These are phyloP conservation scores for Aspergillus campestris DNA, from an alignment of 495 filamentous ascomycete genomes.

Conservation along the genomic window DNA sequence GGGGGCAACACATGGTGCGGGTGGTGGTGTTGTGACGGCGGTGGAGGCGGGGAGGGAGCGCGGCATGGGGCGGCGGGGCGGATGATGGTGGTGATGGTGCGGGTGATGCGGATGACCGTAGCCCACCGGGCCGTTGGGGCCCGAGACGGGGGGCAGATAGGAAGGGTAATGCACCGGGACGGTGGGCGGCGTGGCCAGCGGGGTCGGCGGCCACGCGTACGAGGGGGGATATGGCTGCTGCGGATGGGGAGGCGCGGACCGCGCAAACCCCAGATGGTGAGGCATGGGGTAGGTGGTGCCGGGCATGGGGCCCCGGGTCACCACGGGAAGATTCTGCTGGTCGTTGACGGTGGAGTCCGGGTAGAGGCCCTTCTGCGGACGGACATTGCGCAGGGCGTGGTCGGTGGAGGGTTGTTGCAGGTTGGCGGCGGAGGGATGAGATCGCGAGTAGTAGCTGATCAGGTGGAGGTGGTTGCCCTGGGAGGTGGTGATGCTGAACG, in stretches of 20 bases:
- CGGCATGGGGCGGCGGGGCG: slow-evolving; percentile 10
- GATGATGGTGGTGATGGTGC: slow-evolving; percentile 19
- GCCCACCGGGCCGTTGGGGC: slow-evolving; percentile 19
- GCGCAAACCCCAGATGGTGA: slow-evolving; percentile 43
- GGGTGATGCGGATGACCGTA: slow-evolving; percentile 24
- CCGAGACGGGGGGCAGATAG: slow-evolving; percentile 29
- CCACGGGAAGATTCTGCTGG: slow-evolving; percentile 56
- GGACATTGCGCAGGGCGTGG: slow-evolving; percentile 69
- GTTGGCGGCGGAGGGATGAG: slow-evolving; percentile 54
- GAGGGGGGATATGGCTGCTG: slow-evolving; percentile 38
- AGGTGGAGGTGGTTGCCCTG: slow-evolving; percentile 86
- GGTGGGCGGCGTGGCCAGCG: slow-evolving; percentile 37
- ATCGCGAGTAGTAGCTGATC: slow-evolving; percentile 91
- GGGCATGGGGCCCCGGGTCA: slow-evolving; percentile 55
- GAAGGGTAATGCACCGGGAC: slow-evolving; percentile 30
- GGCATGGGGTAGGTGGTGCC: slow-evolving; percentile 46
- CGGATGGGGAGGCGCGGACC: slow-evolving; percentile 35
- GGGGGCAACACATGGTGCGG: slow-evolving; percentile 7
- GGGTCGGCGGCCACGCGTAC: slow-evolving; percentile 61
- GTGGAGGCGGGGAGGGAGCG: slow-evolving; percentile 3
- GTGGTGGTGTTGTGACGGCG: slow-evolving; percentile 8
- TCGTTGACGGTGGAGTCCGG: slow-evolving; percentile 95
- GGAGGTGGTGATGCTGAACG: slow-evolving; percentile 95
- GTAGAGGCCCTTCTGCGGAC: slow-evolving; percentile 86
- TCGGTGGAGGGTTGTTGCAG: slow-evolving; percentile 75